Conservation (phyloP, 2,329 filamentous ascomycete species). For the Neurospora sp. region DNA sequence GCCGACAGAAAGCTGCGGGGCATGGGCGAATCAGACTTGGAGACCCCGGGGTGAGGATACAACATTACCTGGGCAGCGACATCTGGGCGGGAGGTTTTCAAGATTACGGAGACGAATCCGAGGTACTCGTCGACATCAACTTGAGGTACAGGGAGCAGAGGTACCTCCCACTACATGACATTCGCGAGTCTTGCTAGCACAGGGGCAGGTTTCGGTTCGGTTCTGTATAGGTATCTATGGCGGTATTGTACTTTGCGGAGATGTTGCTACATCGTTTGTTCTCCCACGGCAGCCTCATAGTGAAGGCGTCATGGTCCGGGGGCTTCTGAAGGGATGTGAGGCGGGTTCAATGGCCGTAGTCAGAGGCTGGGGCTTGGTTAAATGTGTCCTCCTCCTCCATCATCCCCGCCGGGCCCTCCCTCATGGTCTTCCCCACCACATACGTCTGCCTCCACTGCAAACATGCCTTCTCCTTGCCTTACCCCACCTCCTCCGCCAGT, state of each 20-base stretch:
- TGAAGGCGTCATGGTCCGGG: not conserved
- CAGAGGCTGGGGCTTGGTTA: no score
- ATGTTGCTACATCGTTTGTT: not conserved
- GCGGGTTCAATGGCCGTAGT: not conserved
- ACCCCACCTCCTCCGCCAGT: not conserved
- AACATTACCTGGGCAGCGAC: not conserved
- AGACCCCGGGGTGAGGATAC: not conserved
- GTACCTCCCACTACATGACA: not conserved
- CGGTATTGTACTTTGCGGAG: not conserved
- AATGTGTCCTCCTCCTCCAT: not conserved
- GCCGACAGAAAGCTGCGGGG: not conserved
- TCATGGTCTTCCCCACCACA: not conserved
- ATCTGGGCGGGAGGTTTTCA: not conserved
- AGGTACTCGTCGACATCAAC: no score
- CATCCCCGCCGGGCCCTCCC: not conserved
- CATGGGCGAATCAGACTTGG: not conserved
- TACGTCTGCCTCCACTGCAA: not conserved
- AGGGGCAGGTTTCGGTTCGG: not conserved
- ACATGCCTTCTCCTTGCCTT: not conserved
- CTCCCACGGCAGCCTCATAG: no score
- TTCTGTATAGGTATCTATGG: not conserved
- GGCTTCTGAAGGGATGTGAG: fast-evolving
- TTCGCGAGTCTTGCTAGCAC: not conserved
- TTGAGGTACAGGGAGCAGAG: not conserved
- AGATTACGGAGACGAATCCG: not conserved